Evolutionary conservation across 352 stramenopile species (phyloP).

Genomic region (Pythium biforme): DNA sequence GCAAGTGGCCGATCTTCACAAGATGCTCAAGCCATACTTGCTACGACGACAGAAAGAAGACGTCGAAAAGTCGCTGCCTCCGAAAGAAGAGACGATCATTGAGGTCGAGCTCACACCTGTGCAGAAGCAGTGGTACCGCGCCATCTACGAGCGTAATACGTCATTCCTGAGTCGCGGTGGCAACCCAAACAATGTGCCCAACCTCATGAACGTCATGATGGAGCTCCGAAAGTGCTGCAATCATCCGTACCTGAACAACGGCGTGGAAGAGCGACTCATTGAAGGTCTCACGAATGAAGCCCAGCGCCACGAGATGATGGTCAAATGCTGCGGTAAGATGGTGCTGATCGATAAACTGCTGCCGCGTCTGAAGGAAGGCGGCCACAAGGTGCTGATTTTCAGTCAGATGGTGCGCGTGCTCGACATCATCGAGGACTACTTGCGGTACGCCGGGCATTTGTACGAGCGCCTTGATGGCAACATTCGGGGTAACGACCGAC

Average conservation of each 20-base stretch:
- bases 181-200: constrained; percentile 82
- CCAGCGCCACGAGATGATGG: constrained; percentile 91
- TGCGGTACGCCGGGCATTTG: constrained; percentile 89
- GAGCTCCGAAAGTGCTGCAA: constrained; percentile 91
- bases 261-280: constrained; percentile 87
- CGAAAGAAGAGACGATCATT: constrained; percentile 91
- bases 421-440: constrained; percentile 99
- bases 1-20: constrained; percentile 88
- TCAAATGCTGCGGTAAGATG: constrained; percentile 99
- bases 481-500: constrained; percentile 91
- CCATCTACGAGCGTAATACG: constrained; percentile 97
- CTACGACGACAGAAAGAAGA: constrained; percentile 89
- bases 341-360: constrained; percentile 99
- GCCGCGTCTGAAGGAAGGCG: constrained; percentile 94
- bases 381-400: constrained; percentile 99
- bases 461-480: constrained; percentile 98
- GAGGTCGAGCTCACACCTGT: constrained; percentile 89
- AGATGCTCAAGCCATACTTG: constrained; percentile 89
- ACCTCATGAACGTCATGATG: constrained; percentile 93
- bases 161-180: constrained; percentile 82
- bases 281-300: constrained; percentile 72
- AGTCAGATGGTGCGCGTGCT: constrained; percentile 99
- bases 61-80: constrained; percentile 86
- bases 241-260: constrained; percentile 92
- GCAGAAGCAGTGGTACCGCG: constrained; percentile 90